Evolutionary conservation across 2,329 filamentous ascomycete species (phyloP), one percentile per base, ranked within the genome.

Genomic region (Aspergillus brunneoviolaceus): DNA sequence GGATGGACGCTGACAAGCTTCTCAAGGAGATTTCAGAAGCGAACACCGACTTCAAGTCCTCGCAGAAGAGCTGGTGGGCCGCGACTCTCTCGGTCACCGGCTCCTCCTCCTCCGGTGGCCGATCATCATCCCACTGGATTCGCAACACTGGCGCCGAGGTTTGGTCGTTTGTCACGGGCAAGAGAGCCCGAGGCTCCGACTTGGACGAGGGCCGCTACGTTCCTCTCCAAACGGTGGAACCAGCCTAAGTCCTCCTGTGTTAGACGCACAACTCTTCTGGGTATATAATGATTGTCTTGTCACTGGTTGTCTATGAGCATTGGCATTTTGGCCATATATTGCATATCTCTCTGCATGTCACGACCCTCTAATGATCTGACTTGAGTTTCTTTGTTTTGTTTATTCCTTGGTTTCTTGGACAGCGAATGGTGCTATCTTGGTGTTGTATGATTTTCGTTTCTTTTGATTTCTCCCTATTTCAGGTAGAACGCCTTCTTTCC

Each of bases 1-100:
- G 92, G 92, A 94, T 98, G 90, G 86, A 91, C 50, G 86, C 90
- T 65, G 84, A 85, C 6, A 80, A 82, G 14, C 79, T 89, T 33
- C 86, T 89, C 66, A 82, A 84, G 65, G 84, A 84, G 58, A 80
- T 82, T 25, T 64, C 68, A n/a, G 65, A 67, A 39, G 71, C 70
- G 21, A 49, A 63, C 16, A 63, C 74, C 31, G 61, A 62, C 51
- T 54, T 63, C 56, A 58, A 55, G 31, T 59, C 59, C 23, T 42
- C 62, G 25, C 65, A 65, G 54, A 65, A 65, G 55, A 69, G 61
- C 62, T 72, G 69, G 73, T 76, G 74, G 72, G 58, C 63, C 12
- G 68, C 72, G 52, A 67, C 70, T 42, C 67, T 65, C 16, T 67
- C 70, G 2, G 61, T 69, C 9, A 60, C 59, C 2, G 59, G 60